Evolutionary conservation across 305 asterid species (phyloP).

Genomic region (Fraxinus ornus): DNA sequence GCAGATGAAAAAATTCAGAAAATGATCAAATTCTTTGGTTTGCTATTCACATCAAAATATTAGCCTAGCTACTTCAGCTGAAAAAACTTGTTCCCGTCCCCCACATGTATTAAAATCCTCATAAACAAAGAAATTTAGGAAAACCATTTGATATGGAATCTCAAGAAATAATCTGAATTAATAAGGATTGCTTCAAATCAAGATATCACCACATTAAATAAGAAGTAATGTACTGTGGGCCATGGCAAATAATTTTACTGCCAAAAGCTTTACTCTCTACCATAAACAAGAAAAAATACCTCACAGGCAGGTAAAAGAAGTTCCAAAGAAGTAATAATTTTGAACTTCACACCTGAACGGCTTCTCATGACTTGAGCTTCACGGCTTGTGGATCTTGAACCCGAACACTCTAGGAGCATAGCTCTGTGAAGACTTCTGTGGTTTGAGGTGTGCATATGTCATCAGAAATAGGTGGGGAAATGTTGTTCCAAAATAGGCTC

Average conservation of each 20-base stretch:
- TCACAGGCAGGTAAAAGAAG: neutral
- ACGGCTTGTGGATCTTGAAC: slow-evolving; percentile 54
- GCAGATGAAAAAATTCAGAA: neutral
- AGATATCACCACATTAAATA: neutral
- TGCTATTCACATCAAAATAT: neutral
- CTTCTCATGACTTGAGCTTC: slow-evolving; percentile 22
- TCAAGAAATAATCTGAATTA: neutral
- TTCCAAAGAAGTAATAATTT: neutral
- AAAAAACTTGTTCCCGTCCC: neutral
- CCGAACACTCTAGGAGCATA: slow-evolving; percentile 58
- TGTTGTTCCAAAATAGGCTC: slow-evolving; percentile 54
- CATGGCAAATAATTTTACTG: neutral
- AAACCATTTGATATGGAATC: neutral
- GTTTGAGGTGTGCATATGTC: slow-evolving; percentile 61
- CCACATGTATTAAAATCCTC: neutral
- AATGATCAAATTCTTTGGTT: neutral
- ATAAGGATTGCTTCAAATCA: neutral
- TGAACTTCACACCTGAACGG: neutral
- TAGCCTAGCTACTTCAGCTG: neutral
- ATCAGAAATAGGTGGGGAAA: slow-evolving; percentile 57
- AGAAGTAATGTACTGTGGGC: neutral
- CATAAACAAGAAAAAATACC: neutral
- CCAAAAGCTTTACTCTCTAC: neutral
- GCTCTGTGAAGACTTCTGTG: slow-evolving; percentile 46
- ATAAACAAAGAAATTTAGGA: neutral